Evolutionary conservation across 306 rosid species (phyloP).

Genomic region (Prunus fruticosa): DNA sequence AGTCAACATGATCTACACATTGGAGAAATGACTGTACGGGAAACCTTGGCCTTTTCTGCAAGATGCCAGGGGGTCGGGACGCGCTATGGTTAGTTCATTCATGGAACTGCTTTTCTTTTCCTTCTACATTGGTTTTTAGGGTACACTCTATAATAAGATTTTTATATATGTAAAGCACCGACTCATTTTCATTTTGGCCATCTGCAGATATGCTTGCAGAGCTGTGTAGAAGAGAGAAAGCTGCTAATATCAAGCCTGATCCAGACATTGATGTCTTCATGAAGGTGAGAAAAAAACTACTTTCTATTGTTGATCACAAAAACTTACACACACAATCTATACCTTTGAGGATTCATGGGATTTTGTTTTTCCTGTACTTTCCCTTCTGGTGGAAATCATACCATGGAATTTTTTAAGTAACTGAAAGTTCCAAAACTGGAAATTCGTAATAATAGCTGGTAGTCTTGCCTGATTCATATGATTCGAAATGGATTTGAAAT

Average conservation of each 20-base stretch:
- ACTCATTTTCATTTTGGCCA: background rate
- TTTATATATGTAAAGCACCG: background rate
- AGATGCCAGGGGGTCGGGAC: constrained; percentile 55
- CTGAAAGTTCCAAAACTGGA: background rate
- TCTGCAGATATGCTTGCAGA: constrained; percentile 43
- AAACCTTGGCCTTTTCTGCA: constrained; percentile 51
- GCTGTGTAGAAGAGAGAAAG: constrained; percentile 45
- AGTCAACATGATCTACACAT: constrained; percentile 47
- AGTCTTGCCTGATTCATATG: background rate
- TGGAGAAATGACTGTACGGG: constrained; percentile 55
- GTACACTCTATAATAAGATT: background rate
- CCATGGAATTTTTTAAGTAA: background rate
- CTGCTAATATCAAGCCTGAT: constrained; percentile 46
- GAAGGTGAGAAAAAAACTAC: constrained; percentile 30
- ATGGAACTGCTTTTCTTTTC: background rate
- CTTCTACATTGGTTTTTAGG: background rate
- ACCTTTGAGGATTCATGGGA: background rate
- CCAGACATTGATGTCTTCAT: constrained; percentile 47
- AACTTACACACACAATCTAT: background rate
- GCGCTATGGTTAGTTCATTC: constrained; percentile 30
- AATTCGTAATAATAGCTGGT: background rate
- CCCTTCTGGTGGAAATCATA: background rate
- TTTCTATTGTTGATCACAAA: no score
- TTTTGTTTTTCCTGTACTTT: no score
- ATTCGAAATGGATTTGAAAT: background rate